Percentiles rank a stretch among this genome's conserved stretches.
These are phyloP conservation scores for Emmonsiellopsis sp. DNA, from an alignment of 2,329 filamentous ascomycete species.

Conservation along the genomic window DNA sequence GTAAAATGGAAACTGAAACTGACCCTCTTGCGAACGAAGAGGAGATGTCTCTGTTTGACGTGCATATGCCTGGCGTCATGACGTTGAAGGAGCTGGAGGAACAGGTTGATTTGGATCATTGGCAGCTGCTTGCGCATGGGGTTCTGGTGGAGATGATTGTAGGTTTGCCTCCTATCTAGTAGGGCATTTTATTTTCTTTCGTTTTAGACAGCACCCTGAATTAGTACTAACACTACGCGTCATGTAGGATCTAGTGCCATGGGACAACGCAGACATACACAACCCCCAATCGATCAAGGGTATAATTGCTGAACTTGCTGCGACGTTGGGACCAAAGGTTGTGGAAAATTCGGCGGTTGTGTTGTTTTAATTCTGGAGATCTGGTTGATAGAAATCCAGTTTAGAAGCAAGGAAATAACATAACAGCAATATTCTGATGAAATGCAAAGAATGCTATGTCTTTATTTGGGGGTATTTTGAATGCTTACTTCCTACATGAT, in stretches of 20 bases:
- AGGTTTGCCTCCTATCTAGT: constrained; percentile 7
- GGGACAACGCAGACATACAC: constrained; percentile 35
- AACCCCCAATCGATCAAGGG: constrained; percentile 38
- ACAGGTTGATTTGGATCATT: constrained; percentile 35
- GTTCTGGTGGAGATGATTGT: constrained; percentile 36
- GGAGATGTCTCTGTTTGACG: constrained; percentile 36
- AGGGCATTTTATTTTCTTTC: background rate
- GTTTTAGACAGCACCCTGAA: background rate
- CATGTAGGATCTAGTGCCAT: constrained; percentile 36
- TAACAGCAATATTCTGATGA: background rate
- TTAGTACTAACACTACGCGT: background rate
- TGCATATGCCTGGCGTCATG: constrained; percentile 39
- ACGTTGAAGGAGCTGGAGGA: constrained; percentile 32
- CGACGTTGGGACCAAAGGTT: constrained; percentile 35
- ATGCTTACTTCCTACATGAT: too few relatives aligned
- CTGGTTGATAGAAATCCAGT: too few relatives aligned
- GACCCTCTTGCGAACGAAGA: constrained; percentile 18
- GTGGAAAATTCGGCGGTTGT: constrained; percentile 33
- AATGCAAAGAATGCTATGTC: background rate
- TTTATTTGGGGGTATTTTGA: too few relatives aligned
- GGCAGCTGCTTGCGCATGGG: constrained; percentile 34
- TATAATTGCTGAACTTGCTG: constrained; percentile 39
- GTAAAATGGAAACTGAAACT: background rate
- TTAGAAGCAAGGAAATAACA: too few relatives aligned
- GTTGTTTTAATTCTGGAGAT: constrained; percentile 18